phyloP scores from a whole-genome alignment of 208 protist genomes.

The Acanthamoeba royreba region DNA sequence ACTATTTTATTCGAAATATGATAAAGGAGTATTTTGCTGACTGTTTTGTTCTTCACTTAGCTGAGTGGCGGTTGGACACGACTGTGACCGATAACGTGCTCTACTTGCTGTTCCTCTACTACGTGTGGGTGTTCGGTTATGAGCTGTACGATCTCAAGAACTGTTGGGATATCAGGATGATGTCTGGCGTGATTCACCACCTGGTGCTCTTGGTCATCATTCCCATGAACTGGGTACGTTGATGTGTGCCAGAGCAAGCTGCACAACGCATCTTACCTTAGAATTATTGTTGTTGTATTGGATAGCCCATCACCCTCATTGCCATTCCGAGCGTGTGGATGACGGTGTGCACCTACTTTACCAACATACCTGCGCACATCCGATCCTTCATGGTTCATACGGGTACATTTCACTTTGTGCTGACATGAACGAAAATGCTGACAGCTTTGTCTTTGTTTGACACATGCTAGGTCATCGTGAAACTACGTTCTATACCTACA shows the following conservation, averaged over 20 bases:
- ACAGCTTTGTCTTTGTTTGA: not conserved
- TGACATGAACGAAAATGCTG: not conserved
- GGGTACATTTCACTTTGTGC: not conserved
- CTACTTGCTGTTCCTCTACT: not conserved
- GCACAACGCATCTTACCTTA: not conserved
- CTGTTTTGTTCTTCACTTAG: not conserved
- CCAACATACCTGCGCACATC: conserved; percentile 23
- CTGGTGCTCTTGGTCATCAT: not conserved
- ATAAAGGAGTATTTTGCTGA: not conserved
- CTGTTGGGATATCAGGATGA: not conserved
- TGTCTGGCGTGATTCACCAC: not conserved
- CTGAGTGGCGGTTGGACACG: not conserved
- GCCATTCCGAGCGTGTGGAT: not conserved
- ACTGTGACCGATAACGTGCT: not conserved
- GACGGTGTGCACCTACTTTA: not conserved
- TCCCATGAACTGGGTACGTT: not conserved
- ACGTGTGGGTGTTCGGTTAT: not conserved
- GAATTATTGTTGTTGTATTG: not conserved
- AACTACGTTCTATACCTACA: not conserved
- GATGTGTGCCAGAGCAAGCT: not conserved
- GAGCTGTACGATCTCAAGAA: conserved; percentile 30
- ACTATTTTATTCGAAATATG: not conserved
- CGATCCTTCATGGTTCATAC: not conserved
- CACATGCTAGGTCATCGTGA: not conserved
- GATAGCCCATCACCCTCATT: not conserved